These are phyloP conservation scores for Chamaecrista fasciculata DNA, from an alignment of 306 rosid species.

Conservation along the genomic window DNA sequence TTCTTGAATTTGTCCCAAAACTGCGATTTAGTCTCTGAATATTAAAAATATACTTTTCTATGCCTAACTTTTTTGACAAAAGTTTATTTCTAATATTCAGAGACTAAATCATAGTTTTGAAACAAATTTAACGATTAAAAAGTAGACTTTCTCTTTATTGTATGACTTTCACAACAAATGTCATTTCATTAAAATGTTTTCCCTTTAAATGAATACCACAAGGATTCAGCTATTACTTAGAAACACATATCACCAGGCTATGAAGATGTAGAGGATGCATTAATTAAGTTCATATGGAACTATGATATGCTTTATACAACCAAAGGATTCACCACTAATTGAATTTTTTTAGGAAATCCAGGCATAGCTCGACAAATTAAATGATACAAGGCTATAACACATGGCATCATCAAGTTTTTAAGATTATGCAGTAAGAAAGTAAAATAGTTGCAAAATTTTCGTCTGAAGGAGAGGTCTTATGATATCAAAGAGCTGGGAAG, in stretches of 20 bases:
- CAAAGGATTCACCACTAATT: neutral
- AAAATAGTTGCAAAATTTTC: neutral
- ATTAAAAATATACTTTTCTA: too few relatives aligned
- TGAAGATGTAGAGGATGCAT: neutral
- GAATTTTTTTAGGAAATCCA: slow-evolving; percentile 1
- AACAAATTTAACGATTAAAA: too few relatives aligned
- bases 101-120: too few relatives aligned
- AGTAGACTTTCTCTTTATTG: too few relatives aligned
- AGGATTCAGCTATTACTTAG: neutral
- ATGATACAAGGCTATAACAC: too few relatives aligned
- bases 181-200: neutral
- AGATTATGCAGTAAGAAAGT: neutral
- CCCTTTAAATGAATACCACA: neutral
- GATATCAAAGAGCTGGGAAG: neutral
- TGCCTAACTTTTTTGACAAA: too few relatives aligned
- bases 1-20: too few relatives aligned
- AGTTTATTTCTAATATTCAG: too few relatives aligned
- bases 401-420: neutral
- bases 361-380: neutral
- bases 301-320: neutral
- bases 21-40: too few relatives aligned
- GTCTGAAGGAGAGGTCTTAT: neutral
- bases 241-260: neutral
- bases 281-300: neutral
- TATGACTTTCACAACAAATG: neutral